These are phyloP conservation scores for Fusarium neocosmosporiellum DNA, from an alignment of 2,329 filamentous ascomycete genomes.

Conservation along the genomic window DNA sequence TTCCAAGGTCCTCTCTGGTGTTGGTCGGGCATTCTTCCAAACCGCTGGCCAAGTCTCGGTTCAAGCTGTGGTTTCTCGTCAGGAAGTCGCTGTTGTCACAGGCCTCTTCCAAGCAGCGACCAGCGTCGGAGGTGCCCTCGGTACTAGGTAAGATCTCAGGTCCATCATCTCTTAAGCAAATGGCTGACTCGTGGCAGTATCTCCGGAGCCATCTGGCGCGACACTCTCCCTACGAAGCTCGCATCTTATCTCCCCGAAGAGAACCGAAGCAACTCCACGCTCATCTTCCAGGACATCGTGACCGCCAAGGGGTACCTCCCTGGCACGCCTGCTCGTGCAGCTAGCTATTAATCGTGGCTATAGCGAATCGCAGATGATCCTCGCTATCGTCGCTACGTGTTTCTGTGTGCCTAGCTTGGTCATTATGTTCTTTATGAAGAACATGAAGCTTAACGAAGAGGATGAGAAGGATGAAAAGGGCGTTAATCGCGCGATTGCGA, in stretches of 20 bases:
- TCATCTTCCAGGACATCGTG: slow-evolving; percentile 42
- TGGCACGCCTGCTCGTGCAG: slow-evolving; percentile 9
- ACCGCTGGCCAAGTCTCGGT: background rate
- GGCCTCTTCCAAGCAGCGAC: slow-evolving; percentile 48
- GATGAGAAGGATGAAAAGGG: background rate
- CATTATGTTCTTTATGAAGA: slow-evolving; percentile 33
- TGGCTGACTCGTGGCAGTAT: slow-evolving; percentile 34
- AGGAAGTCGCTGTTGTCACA: slow-evolving; percentile 50
- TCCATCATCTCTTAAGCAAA: rapidly evolving
- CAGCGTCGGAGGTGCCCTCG: slow-evolving; percentile 44
- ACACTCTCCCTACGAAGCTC: slow-evolving; percentile 36
- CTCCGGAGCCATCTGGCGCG: slow-evolving; percentile 49
- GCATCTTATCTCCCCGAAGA: slow-evolving; percentile 28
- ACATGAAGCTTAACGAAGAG: slow-evolving; percentile 25
- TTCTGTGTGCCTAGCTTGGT: slow-evolving; percentile 22
- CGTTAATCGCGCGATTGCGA: background rate
- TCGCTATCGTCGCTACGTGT: slow-evolving; percentile 31
- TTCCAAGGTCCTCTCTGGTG: background rate
- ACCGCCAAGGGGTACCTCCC: slow-evolving; percentile 29
- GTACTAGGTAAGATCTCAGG: slow-evolving; percentile 35
- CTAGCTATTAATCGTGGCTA: slow-evolving; percentile 32
- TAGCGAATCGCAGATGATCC: slow-evolving; percentile 29
- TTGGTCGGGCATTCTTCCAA: background rate
- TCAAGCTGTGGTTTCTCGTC: slow-evolving; percentile 45
- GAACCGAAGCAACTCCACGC: slow-evolving; percentile 18